phyloP scores from a whole-genome alignment of 2,329 filamentous ascomycete species.

The Botrytis cinerea region DNA sequence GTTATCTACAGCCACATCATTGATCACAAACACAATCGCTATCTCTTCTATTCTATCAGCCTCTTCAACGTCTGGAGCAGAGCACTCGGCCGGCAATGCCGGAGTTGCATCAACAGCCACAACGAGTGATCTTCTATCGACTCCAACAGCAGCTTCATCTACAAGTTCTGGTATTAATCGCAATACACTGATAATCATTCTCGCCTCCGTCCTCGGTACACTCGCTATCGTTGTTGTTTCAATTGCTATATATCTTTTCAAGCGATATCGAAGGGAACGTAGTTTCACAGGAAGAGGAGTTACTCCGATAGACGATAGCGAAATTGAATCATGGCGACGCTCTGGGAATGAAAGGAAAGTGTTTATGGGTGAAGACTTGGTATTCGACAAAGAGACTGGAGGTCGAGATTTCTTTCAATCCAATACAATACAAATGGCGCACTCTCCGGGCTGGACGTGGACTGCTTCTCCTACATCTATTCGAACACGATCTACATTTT shows the following conservation, averaged over 20 bases:
- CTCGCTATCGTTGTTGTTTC: slow-evolving; percentile 34
- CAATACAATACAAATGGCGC: slow-evolving; percentile 21
- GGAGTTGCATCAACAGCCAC: slow-evolving; percentile 21
- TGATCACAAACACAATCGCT: slow-evolving; percentile 29
- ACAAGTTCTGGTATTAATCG: slow-evolving; percentile 26
- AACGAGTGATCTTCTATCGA: slow-evolving; percentile 24
- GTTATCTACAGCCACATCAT: slow-evolving; percentile 23
- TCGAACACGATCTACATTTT: slow-evolving; percentile 26
- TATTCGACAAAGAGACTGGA: slow-evolving; percentile 23
- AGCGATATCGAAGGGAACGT: slow-evolving; percentile 36
- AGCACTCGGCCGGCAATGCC: slow-evolving; percentile 5
- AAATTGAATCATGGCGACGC: slow-evolving; percentile 62
- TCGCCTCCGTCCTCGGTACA: slow-evolving; percentile 37
- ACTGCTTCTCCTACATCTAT: slow-evolving; percentile 33
- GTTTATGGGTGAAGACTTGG: slow-evolving; percentile 2
- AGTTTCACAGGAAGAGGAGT: slow-evolving; percentile 55
- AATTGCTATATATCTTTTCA: slow-evolving; percentile 30
- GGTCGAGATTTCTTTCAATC: slow-evolving; percentile 1
- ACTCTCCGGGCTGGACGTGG: slow-evolving; percentile 37
- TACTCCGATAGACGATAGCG: slow-evolving; percentile 64
- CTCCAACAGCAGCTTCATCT: slow-evolving; percentile 26
- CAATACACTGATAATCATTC: slow-evolving; percentile 34
- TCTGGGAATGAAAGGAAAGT: slow-evolving; percentile 25
- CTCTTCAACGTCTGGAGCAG: slow-evolving; percentile 17
- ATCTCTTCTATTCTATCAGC: slow-evolving; percentile 29